A percentile compares a stretch with the other conserved stretches of the same genome.
Conservation (phyloP, 768 basidiomycete genomes). For the Suillus lakei region DNA sequence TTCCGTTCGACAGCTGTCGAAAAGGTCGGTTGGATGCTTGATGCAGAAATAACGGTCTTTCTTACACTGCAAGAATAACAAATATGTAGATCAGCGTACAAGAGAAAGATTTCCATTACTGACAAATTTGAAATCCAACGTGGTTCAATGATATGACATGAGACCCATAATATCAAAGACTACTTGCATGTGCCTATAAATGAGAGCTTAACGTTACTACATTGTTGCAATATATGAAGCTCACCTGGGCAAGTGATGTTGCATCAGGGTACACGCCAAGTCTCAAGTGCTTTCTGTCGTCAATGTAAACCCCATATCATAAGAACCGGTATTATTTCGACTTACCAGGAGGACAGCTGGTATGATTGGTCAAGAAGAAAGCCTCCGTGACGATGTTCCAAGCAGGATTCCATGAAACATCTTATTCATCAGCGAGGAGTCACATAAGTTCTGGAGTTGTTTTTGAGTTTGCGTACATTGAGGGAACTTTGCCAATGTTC, state of each 20-base stretch:
- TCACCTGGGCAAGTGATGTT: constrained; percentile 80
- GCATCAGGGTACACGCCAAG: no score
- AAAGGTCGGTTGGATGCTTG: constrained; percentile 18
- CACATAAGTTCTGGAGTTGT: constrained; percentile 97
- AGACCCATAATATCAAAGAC: no score
- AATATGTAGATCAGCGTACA: constrained; percentile 36
- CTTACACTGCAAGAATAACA: constrained; percentile 72
- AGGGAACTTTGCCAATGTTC: constrained; percentile 80
- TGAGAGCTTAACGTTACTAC: background rate
- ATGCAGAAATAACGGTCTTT: no score
- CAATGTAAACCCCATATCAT: no score
- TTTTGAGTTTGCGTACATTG: constrained; percentile 69
- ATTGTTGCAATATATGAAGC: constrained; percentile 20
- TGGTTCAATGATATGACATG: no score
- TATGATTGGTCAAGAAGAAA: constrained; percentile 96
- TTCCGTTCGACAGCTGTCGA: constrained; percentile 75
- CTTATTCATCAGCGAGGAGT: constrained; percentile 90
- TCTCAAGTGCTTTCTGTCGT: no score
- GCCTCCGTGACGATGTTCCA: constrained; percentile 90
- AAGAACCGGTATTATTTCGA: constrained; percentile 32
- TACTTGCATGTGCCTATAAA: no score
- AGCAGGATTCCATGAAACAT: constrained; percentile 78
- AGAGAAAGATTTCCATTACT: no score
- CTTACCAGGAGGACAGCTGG: constrained; percentile 87
- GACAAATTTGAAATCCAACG: no score